These are phyloP conservation scores for Fagopyrum esculentum DNA, from an alignment of 148 eudicot genomes.

Conservation along the genomic window DNA sequence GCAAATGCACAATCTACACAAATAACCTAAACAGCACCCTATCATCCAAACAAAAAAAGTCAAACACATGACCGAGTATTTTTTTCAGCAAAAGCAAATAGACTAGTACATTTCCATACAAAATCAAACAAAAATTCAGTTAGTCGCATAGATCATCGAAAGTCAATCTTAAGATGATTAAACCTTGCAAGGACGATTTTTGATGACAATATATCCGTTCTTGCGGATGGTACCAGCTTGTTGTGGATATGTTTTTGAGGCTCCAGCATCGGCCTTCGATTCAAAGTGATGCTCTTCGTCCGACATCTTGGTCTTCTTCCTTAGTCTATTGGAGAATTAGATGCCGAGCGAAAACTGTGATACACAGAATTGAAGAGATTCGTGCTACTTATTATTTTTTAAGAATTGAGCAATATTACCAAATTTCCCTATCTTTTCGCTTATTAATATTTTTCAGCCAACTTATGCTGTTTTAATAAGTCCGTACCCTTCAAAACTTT, in stretches of 20 bases:
- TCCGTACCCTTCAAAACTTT: no score
- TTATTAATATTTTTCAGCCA: background rate
- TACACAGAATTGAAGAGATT: background rate
- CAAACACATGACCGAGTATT: background rate
- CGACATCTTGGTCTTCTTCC: background rate
- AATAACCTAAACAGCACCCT: background rate
- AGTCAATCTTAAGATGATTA: no score
- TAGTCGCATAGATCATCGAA: no score
- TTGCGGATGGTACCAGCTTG: constrained; percentile 18
- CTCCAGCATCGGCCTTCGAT: constrained; percentile 17
- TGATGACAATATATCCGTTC: constrained; percentile 12
- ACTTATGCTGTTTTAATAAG: background rate
- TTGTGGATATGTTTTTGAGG: constrained; percentile 16
- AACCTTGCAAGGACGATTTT: constrained; percentile 15
- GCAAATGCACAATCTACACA: background rate
- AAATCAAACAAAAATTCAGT: background rate
- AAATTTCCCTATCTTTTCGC: background rate
- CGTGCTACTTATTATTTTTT: background rate
- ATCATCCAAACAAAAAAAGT: background rate
- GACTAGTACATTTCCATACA: background rate
- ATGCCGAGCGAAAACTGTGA: background rate
- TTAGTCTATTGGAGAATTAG: background rate
- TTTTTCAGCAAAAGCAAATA: background rate
- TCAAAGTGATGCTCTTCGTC: constrained; percentile 4
- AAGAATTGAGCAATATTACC: background rate